phyloP scores from a whole-genome alignment of 192 early-diverging fungal species.

The Backusella sp. region DNA sequence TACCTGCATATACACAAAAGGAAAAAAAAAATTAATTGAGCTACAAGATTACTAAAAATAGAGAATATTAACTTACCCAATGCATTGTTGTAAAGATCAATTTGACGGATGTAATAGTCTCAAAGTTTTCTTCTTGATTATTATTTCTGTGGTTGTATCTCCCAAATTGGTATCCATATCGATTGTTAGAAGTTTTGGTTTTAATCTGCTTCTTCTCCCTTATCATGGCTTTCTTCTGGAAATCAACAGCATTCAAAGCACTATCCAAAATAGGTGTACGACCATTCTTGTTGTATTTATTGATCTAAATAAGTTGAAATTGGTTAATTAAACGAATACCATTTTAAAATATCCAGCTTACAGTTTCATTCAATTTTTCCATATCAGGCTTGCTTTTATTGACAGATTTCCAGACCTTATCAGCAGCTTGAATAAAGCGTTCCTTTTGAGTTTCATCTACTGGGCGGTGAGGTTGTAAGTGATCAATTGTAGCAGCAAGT shows the following conservation, averaged over 20 bases:
- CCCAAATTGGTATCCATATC: not conserved
- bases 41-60: not conserved
- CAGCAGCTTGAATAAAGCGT: not conserved
- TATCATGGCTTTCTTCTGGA: slow-evolving; percentile 12
- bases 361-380: not conserved
- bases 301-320: slow-evolving; percentile 19
- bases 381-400: not conserved
- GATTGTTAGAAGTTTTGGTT: not conserved
- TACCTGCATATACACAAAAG: slow-evolving; percentile 8
- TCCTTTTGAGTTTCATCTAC: slow-evolving; percentile 5
- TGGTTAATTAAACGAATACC: not conserved
- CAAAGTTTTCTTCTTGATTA: too few relatives aligned
- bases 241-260: slow-evolving; percentile 3
- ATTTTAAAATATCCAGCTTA: not conserved
- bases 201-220: slow-evolving; percentile 7
- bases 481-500: slow-evolving; percentile 2
- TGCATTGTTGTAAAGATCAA: slow-evolving; percentile 13
- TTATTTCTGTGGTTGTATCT: not conserved
- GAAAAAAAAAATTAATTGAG: not conserved
- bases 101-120: not conserved
- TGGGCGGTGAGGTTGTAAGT: not conserved
- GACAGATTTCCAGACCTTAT: slow-evolving; percentile 14
- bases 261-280: slow-evolving; percentile 26
- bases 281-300: slow-evolving; percentile 23
- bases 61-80: slow-evolving; percentile 18